Conservation (phyloP, 2,329 filamentous ascomycete species). For the Ophiostoma tasmaniense region DNA sequence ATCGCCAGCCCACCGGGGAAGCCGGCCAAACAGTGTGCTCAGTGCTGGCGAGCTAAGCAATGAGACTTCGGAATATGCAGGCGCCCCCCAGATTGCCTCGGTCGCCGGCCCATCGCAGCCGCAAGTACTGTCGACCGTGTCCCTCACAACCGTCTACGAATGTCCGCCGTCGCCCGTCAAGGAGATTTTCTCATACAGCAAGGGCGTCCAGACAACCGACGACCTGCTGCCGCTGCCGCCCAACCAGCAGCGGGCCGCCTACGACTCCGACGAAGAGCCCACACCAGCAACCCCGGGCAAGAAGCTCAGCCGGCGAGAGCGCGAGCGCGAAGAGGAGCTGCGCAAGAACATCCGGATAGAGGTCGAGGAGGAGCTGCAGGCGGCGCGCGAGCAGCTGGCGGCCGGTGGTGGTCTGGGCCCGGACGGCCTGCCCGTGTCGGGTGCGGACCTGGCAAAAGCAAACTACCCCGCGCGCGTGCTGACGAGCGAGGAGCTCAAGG, state of each 20-base stretch:
- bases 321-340: constrained; percentile 81
- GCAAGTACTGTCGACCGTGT: constrained; percentile 65
- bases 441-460: constrained; percentile 33
- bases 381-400: constrained; percentile 51
- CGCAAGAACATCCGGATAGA: constrained; percentile 76
- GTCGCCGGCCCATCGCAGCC: constrained; percentile 24
- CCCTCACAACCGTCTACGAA: constrained; percentile 72
- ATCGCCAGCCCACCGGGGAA: constrained; percentile 60
- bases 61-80: constrained; percentile 55
- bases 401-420: constrained; percentile 23
- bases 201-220: constrained; percentile 85
- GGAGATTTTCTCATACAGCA: constrained; percentile 93
- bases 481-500: constrained; percentile 75
- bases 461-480: constrained; percentile 75
- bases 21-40: constrained; percentile 77
- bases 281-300: constrained; percentile 55
- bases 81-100: constrained; percentile 26
- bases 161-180: constrained; percentile 65
- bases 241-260: constrained; percentile 44
- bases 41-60: constrained; percentile 75
- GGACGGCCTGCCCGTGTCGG: constrained; percentile 24
- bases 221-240: constrained; percentile 54
- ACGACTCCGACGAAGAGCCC: constrained; percentile 57
- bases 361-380: constrained; percentile 84
- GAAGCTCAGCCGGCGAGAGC: constrained; percentile 67